phyloP scores from a whole-genome alignment of 805 yeast genomes.

The Metschnikowia henanensis region DNA sequence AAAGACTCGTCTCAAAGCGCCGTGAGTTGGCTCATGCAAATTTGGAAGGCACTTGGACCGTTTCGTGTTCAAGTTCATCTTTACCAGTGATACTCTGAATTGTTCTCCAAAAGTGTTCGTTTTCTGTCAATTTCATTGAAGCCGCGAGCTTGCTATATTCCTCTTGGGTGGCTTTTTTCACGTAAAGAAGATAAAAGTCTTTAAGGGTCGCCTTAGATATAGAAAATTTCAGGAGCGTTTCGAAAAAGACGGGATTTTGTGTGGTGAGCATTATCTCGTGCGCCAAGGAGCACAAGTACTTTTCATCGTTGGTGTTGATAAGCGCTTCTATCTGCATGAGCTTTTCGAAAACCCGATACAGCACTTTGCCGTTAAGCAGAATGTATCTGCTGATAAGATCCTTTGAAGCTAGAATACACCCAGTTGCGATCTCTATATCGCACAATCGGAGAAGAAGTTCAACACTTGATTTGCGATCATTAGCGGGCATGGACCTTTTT shows the following conservation, averaged over 20 bases:
- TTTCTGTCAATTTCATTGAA: neutral
- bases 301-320: constrained; percentile 24
- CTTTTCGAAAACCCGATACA: constrained; percentile 40
- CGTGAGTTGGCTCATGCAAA: neutral
- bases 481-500: constrained; percentile 30
- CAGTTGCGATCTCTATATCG: constrained; percentile 43
- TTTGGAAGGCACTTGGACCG: constrained; percentile 1
- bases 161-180: neutral
- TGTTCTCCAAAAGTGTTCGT: constrained; percentile 2
- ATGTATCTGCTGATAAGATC: constrained; percentile 31
- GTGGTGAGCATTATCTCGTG: constrained; percentile 6
- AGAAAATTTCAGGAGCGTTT: constrained; percentile 1
- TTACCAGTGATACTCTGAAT: neutral
- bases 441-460: constrained; percentile 39
- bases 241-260: constrained; percentile 1
- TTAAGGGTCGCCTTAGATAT: neutral
- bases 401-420: constrained; percentile 39
- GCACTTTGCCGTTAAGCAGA: constrained; percentile 21
- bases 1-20: too few species aligned
- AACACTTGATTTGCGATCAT: constrained; percentile 21
- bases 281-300: constrained; percentile 7
- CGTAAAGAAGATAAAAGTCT: constrained; percentile 1
- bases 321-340: constrained; percentile 43
- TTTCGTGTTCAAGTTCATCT: constrained; percentile 1
- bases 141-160: neutral